phyloP scores from a whole-genome alignment of 176 grass and related monocot species.

The Oryza rufipogon region DNA sequence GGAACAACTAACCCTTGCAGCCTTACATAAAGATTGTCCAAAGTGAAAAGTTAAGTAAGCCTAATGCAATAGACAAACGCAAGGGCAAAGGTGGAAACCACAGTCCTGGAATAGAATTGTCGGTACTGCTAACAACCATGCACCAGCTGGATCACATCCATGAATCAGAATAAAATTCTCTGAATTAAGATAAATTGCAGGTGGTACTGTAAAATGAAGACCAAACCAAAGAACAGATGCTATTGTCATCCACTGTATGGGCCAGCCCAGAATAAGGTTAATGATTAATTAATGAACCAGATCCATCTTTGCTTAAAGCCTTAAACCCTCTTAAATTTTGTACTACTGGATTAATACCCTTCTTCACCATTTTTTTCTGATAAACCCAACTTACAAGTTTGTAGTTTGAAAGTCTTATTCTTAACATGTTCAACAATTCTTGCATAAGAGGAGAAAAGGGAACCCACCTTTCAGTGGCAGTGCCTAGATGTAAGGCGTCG shows the following conservation, averaged over 20 bases:
- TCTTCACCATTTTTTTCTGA: conserved; percentile 29
- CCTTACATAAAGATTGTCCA: conserved; percentile 83
- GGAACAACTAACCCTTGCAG: conserved; percentile 75
- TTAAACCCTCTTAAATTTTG: conserved; percentile 28
- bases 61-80: conserved; percentile 57
- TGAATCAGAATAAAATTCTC: conserved; percentile 59
- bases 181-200: conserved; percentile 51
- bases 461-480: conserved; percentile 8
- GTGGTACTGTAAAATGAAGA: conserved; percentile 47
- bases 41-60: conserved; percentile 81
- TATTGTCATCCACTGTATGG: conserved; percentile 50
- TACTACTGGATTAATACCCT: conserved; percentile 6
- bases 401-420: conserved; percentile 23
- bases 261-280: conserved; percentile 48
- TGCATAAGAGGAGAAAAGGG: neutral
- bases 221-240: conserved; percentile 57
- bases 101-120: conserved; percentile 49
- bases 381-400: neutral
- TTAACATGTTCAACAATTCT: neutral
- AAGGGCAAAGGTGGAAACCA: conserved; percentile 52
- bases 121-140: conserved; percentile 55
- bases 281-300: conserved; percentile 40
- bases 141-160: conserved; percentile 73
- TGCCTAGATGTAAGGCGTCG: neutral
- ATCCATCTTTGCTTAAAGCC: conserved; percentile 30